Conservation (phyloP, 2,329 filamentous ascomycete species). For the Arthrobotrys iridis region DNA sequence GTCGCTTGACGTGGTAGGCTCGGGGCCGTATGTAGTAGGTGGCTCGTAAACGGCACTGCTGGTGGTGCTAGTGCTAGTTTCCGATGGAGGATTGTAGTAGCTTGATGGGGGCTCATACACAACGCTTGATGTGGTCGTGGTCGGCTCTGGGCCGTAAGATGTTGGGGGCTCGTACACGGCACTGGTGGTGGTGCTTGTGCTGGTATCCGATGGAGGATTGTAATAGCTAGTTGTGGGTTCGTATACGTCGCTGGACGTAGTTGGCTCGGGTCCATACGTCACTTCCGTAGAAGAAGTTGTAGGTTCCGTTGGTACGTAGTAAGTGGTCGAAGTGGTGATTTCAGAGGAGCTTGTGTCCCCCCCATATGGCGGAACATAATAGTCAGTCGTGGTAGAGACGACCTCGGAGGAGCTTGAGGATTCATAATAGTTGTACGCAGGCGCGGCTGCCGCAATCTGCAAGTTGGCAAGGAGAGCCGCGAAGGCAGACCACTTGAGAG, state of each 20-base stretch:
- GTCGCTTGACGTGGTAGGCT: conserved; percentile 5
- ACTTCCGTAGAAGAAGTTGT: background rate
- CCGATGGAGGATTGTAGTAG: conserved; percentile 17
- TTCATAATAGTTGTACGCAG: conserved; percentile 19
- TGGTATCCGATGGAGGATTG: background rate
- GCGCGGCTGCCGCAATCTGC: conserved; percentile 11
- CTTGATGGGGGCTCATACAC: conserved; percentile 5
- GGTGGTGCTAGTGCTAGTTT: conserved; percentile 35
- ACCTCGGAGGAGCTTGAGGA: background rate
- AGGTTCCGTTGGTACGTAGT: background rate
- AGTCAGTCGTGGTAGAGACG: conserved; percentile 1
- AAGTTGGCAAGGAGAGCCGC: conserved; percentile 14
- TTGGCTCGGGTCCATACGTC: conserved; percentile 1
- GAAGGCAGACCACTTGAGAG: conserved; percentile 33
- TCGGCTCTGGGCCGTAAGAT: background rate
- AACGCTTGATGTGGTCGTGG: background rate
- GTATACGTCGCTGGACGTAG: conserved; percentile 10
- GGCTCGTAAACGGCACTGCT: conserved; percentile 1
- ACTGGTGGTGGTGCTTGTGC: background rate
- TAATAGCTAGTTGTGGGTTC: conserved; percentile 4
- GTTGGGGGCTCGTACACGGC: background rate
- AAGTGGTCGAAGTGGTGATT: background rate
- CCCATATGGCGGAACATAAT: conserved; percentile 12
- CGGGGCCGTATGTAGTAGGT: background rate
- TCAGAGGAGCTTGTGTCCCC: conserved; percentile 12